Evolutionary conservation across 148 eudicot species (phyloP).

Genomic region (Camellia lanceoleosa): DNA sequence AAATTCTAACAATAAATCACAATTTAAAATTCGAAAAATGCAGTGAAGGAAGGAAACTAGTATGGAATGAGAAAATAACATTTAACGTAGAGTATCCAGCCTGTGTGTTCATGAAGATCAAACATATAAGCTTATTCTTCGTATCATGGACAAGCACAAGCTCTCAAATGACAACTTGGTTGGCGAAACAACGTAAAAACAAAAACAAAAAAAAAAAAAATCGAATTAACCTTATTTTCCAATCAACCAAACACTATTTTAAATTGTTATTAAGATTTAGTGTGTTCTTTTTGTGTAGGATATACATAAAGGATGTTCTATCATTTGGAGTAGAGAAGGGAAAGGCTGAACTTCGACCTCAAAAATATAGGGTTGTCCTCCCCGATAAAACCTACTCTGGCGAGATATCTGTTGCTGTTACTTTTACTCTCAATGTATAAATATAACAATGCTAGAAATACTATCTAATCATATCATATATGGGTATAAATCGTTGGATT

Average conservation of each 20-base stretch:
- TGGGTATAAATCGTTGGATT: too few species aligned
- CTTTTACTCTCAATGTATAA: conserved; percentile 16
- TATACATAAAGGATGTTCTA: conserved; percentile 31
- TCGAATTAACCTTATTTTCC: not conserved
- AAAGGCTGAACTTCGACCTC: conserved; percentile 14
- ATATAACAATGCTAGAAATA: too few species aligned
- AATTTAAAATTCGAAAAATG: not conserved
- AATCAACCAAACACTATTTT: too few species aligned
- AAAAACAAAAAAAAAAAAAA: not conserved
- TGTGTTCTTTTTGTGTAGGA: conserved; percentile 15
- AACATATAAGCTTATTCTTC: conserved; percentile 22
- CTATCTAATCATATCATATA: too few species aligned
- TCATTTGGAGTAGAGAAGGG: conserved; percentile 27
- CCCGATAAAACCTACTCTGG: conserved; percentile 28
- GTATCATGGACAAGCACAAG: conserved; percentile 28
- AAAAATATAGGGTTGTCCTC: conserved; percentile 24
- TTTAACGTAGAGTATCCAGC: conserved; percentile 21
- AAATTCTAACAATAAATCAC: too few species aligned
- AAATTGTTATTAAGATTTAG: too few species aligned
- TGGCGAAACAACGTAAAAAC: conserved; percentile 24
- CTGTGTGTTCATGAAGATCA: conserved; percentile 6
- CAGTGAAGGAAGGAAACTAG: conserved; percentile 23
- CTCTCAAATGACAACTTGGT: conserved; percentile 11
- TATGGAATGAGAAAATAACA: conserved; percentile 29
- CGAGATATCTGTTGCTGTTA: conserved; percentile 30